Evolutionary conservation across 345 rosid genomes (phyloP), one percentile per base, ranked within the genome.

Genomic region (Cardamine resedifolia): DNA sequence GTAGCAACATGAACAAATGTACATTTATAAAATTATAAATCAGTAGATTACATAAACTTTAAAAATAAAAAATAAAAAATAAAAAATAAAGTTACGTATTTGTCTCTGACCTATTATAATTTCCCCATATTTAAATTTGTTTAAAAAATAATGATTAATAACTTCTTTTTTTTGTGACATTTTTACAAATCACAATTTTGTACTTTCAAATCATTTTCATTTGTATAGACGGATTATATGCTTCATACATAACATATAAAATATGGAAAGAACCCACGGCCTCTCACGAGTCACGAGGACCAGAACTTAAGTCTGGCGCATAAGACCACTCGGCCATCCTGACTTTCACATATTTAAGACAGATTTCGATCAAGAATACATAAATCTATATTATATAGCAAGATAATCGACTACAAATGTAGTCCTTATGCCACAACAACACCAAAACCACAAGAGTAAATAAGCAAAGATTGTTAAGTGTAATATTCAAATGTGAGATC

Each of bases 301-400:
- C 86, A 85, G 85, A 85, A 87, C 86, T 90, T 84, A 88, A 85
- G 92, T 84, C 91, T 84, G 87, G 90, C 89, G 90, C 86, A 88
- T 86, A 83, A 82, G 89, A 89, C 90, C 92, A 82, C 92, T 85
- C 87, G 90, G 91, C 88, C 87, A 86, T 81, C 90, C 88, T 85
- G 88, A 87, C 91, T 10, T 10, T 36, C 24, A n/a, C n/a, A n/a
- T n/a, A n/a, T n/a, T n/a, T n/a, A n/a, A n/a, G n/a, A n/a, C n/a
- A n/a, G n/a, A n/a, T n/a, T n/a, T n/a, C n/a, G 15, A 3, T 21
- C n/a, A 21, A 8, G 6, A 72, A 53, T 8, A 63, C 70, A 20
- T 1, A 51, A 8, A 38, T 5, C 51, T 6, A 23, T 15, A 70
- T n/a, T 38, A 49, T 8, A 16, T n/a, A 31, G 4, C 24, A 64